Base-by-base conservation (phyloP, 768 basidiomycete species). In the Candolleomyces eurysporus region DNA sequence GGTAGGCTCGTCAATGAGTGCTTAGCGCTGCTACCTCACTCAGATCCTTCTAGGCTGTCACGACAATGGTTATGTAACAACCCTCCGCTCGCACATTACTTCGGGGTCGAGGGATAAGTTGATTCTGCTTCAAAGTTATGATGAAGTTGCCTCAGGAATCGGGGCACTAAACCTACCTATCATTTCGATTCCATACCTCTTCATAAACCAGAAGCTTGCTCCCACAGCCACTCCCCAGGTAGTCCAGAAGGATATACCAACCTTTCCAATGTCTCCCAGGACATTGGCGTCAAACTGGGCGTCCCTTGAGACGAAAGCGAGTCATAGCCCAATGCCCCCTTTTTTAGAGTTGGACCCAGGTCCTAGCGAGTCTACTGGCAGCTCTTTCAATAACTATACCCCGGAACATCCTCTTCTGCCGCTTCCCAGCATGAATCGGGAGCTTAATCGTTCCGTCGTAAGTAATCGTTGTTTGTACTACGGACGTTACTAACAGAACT, bases 41-140 rank as follows among this genome's bases (percentile, higher is more conserved):
- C 36, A 36, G 11, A 36, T 6, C 36, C 36, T 36, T 26, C 26
- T 17, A 17, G 46, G 17, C 16, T 48, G 14, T 26, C 10, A 31
- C 32, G 52, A 36, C 73, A 85, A 84, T 74, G 88, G 88, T 65
- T 90, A 90, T 74, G 79, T 82, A 56, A 79, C 83, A 26, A 79
- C 78, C 60, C 80, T 90, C 57, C 81, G 82, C 52, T 84, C 86
- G n/a, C 81, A 86, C 53, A 82, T 87, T 57, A 89, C 88, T 48
- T 80, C 83, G 30, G 87, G 88, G 39, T 83, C 80, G 65, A 81
- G 81, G 64, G 75, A 86, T 59, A 90, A 88, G 74, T 76, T 90
- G 63, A 78, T 85, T 61, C 78, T 90, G 40, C 77, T 90, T 52
- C 83, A 80, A 73, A 81, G 86, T 60, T 88, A 89, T 70, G 69